Percentiles rank a stretch among this genome's conserved stretches.
These are phyloP conservation scores for Ambrosiella cleistominuta DNA, from an alignment of 2,329 filamentous ascomycete species.

Conservation along the genomic window DNA sequence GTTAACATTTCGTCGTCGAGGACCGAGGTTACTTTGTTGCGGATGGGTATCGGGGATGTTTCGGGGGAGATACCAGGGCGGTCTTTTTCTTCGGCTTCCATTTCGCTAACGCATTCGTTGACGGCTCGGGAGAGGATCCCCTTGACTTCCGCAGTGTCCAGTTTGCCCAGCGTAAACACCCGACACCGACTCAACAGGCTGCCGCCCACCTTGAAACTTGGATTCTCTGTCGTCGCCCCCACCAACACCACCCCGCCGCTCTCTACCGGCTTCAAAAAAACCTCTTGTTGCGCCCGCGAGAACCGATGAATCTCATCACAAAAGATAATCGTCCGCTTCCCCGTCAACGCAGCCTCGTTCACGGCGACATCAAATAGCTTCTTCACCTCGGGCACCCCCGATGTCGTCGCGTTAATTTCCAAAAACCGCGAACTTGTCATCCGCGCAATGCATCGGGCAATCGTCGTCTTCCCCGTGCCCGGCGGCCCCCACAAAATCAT, in stretches of 20 bases:
- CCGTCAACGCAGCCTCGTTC: constrained; percentile 63
- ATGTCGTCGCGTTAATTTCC: constrained; percentile 86
- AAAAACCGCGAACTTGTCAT: constrained; percentile 73
- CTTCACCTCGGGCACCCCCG: constrained; percentile 78
- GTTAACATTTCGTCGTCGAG: constrained; percentile 59
- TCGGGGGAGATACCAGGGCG: too few species aligned
- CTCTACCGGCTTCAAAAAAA: constrained; percentile 85
- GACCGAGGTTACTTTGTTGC: constrained; percentile 24
- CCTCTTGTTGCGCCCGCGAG: constrained; percentile 81
- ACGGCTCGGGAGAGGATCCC: constrained; percentile 64
- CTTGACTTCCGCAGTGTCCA: constrained; percentile 54
- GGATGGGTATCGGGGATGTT: neutral
- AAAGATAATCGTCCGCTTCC: constrained; percentile 86
- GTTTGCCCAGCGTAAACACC: constrained; percentile 68
- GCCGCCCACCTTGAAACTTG: constrained; percentile 78
- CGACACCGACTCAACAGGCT: constrained; percentile 78
- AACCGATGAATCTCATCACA: constrained; percentile 95
- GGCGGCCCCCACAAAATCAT: constrained; percentile 88
- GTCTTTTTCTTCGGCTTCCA: neutral
- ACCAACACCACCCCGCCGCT: constrained; percentile 79
- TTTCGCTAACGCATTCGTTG: constrained; percentile 19
- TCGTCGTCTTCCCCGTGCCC: constrained; percentile 77
- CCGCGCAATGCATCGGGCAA: constrained; percentile 74
- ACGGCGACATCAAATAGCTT: constrained; percentile 75
- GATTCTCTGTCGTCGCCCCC: constrained; percentile 92